phyloP scores from a whole-genome alignment of 371 early-diverging fungal species.

The Paraphysoderma sedebokerense region DNA sequence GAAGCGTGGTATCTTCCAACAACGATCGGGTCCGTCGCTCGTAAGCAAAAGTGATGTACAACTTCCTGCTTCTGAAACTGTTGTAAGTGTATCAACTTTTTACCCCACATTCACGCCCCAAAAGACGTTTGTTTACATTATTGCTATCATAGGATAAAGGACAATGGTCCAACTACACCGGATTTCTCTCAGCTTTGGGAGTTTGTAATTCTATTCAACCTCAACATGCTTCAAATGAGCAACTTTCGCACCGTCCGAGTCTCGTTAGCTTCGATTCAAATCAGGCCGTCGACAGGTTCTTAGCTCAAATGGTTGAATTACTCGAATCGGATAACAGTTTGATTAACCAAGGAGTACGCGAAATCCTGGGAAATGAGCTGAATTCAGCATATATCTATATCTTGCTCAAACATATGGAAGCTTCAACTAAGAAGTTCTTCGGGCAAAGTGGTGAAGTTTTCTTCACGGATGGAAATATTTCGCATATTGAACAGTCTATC shows the following conservation, averaged over 20 bases:
- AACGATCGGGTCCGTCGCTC: too few relatives aligned
- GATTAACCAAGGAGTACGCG: constrained; percentile 79
- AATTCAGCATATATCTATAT: constrained; percentile 65
- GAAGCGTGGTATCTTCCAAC: too few relatives aligned
- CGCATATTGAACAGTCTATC: constrained; percentile 77
- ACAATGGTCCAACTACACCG: constrained; percentile 54
- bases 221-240: too few relatives aligned
- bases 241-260: too few relatives aligned
- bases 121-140: too few relatives aligned
- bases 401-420: constrained; percentile 63
- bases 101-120: too few relatives aligned
- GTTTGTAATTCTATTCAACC: too few relatives aligned
- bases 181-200: constrained; percentile 45
- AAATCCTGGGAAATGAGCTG: constrained; percentile 70
- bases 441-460: constrained; percentile 52
- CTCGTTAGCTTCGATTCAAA: neutral
- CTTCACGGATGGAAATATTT: constrained; percentile 57
- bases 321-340: constrained; percentile 64
- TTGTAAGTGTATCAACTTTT: too few relatives aligned
- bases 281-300: constrained; percentile 56
- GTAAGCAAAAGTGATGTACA: too few relatives aligned
- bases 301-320: constrained; percentile 70
- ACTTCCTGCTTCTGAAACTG: too few relatives aligned
- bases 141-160: constrained; percentile 22
- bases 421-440: constrained; percentile 57